phyloP scores from a whole-genome alignment of 495 filamentous ascomycete genomes.

The Apodospora peruviana region DNA sequence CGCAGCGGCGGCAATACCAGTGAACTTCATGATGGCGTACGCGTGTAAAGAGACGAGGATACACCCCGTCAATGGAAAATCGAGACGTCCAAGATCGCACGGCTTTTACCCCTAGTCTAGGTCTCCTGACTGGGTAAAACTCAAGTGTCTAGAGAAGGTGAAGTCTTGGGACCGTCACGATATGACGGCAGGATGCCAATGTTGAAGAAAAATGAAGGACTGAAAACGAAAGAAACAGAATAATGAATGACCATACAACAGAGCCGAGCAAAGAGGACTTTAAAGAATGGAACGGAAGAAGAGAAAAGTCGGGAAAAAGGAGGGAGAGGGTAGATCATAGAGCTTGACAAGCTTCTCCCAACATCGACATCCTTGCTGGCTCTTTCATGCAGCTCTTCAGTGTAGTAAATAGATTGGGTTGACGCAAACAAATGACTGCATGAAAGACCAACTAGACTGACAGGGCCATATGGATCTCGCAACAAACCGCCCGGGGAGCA shows the following conservation, averaged over 20 bases:
- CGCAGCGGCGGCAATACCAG: conserved; percentile 18
- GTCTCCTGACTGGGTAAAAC: too few relatives aligned
- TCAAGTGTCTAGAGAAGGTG: too few relatives aligned
- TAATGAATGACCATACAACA: not conserved
- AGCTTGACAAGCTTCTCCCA: conserved; percentile 12
- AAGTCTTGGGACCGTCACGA: not conserved
- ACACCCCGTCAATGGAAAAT: too few relatives aligned
- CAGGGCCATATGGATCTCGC: too few relatives aligned
- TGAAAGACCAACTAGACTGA: not conserved
- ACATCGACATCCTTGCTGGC: too few relatives aligned
- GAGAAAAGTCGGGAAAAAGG: not conserved
- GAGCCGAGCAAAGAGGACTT: not conserved
- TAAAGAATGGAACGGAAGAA: not conserved
- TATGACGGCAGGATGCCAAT: not conserved
- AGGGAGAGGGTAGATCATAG: conserved; percentile 1
- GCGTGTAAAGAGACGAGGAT: conserved; percentile 1
- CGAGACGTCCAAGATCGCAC: too few relatives aligned
- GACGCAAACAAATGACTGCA: too few relatives aligned
- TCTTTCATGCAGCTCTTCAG: too few relatives aligned
- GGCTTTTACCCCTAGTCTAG: too few relatives aligned
- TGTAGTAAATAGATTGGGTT: too few relatives aligned
- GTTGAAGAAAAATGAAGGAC: conserved; percentile 1
- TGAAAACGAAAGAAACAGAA: conserved; percentile 5
- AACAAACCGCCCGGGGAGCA: not conserved
- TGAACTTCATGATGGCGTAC: conserved; percentile 18